phyloP scores from a whole-genome alignment of 495 filamentous ascomycete species.

The Hypoxylon lienhwacheense region DNA sequence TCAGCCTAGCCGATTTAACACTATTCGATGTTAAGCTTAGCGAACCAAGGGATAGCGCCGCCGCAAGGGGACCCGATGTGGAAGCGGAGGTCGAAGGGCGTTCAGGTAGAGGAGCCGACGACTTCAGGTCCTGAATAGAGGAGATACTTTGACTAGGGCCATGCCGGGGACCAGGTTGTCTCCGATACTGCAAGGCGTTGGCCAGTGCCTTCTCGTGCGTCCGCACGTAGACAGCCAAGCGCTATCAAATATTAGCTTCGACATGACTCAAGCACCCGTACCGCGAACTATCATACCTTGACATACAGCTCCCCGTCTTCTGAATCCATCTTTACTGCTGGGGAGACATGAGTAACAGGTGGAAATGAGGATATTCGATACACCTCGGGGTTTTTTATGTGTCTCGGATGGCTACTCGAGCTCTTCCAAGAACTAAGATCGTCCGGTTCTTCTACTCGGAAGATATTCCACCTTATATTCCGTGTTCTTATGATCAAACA shows the following conservation, averaged over 20 bases:
- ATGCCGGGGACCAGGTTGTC: constrained; percentile 66
- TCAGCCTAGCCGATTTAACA: constrained; percentile 86
- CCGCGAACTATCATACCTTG: constrained; percentile 59
- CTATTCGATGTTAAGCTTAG: constrained; percentile 80
- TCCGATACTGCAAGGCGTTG: constrained; percentile 85
- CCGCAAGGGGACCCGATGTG: constrained; percentile 73
- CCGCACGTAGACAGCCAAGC: constrained; percentile 91
- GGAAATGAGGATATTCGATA: constrained; percentile 6
- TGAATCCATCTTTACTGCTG: constrained; percentile 64
- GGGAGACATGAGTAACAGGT: constrained; percentile 45
- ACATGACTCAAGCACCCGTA: neutral
- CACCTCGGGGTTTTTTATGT: constrained; percentile 17
- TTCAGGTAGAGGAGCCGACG: constrained; percentile 51
- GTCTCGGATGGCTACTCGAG: constrained; percentile 12
- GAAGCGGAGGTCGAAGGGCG: constrained; percentile 61
- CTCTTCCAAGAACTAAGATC: constrained; percentile 7
- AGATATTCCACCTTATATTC: constrained; percentile 6
- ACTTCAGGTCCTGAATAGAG: constrained; percentile 50
- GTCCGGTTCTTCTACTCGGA: constrained; percentile 10
- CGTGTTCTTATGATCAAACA: constrained; percentile 12
- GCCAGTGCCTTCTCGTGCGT: constrained; percentile 97
- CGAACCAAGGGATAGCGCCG: constrained; percentile 81
- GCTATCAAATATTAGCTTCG: constrained; percentile 54
- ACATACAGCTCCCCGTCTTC: constrained; percentile 90
- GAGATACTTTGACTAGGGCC: constrained; percentile 59